Percentiles rank a stretch among this genome's conserved stretches.
These are phyloP conservation scores for Handroanthus guayacan DNA, from an alignment of 257 asterid genomes.

Conservation along the genomic window DNA sequence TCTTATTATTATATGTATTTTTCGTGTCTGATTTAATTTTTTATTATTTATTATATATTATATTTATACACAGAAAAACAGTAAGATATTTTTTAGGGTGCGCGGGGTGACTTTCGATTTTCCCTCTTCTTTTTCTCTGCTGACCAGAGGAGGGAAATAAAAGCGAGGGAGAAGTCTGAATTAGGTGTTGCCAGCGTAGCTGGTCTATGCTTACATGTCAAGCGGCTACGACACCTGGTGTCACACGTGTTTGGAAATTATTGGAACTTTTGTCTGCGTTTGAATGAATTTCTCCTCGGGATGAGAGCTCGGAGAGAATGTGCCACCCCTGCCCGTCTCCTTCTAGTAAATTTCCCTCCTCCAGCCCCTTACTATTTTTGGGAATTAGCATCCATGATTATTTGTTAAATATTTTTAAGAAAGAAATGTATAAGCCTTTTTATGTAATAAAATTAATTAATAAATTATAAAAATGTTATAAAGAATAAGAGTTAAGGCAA, in stretches of 20 bases:
- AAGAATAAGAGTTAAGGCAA: too few relatives aligned
- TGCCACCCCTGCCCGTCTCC: too few relatives aligned
- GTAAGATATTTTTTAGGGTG: constrained; percentile 25
- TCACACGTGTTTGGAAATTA: background rate
- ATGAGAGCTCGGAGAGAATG: too few relatives aligned
- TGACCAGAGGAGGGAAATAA: constrained; percentile 17
- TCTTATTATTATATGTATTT: constrained; percentile 3
- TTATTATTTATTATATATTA: background rate
- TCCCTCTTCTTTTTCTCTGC: constrained; percentile 33
- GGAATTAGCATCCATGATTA: too few relatives aligned
- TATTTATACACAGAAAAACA: background rate
- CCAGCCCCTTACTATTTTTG: too few relatives aligned
- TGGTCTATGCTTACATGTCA: constrained; percentile 14
- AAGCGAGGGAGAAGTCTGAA: constrained; percentile 28
- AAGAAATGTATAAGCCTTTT: too few relatives aligned
- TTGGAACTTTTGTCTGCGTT: background rate
- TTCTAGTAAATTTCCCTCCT: too few relatives aligned
- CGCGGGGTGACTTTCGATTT: constrained; percentile 47
- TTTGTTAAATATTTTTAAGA: too few relatives aligned
- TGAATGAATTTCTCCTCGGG: too few relatives aligned
- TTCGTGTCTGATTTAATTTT: background rate
- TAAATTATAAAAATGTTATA: too few relatives aligned
- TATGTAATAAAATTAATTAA: too few relatives aligned
- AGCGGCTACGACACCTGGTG: background rate
- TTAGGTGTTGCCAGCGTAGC: constrained; percentile 25